Evolutionary conservation across 768 basidiomycete genomes (phyloP).

Genomic region (Rhodotorula toruloides): DNA sequence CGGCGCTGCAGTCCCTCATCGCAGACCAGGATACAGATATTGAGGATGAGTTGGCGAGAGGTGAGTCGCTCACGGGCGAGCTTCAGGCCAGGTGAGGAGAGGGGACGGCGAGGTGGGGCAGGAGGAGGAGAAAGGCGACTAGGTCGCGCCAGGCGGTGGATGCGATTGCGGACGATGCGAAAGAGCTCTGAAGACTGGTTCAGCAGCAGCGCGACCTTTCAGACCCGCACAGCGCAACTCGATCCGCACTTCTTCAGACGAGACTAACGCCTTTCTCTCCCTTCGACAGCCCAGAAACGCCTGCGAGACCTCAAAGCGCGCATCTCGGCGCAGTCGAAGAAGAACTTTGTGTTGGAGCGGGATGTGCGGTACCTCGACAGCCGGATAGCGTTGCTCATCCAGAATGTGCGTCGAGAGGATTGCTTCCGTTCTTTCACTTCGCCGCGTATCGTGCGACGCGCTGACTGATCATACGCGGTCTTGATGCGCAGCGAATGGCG

Average conservation of each 20-base stretch:
- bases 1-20: constrained; percentile 29
- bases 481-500: constrained; percentile 39
- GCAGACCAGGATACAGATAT: constrained; percentile 48
- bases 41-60: constrained; percentile 49
- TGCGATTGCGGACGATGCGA: too few species aligned
- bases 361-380: constrained; percentile 98
- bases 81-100: not conserved
- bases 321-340: constrained; percentile 97
- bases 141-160: too few species aligned
- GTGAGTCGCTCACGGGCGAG: constrained; percentile 25
- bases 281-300: constrained; percentile 77
- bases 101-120: not conserved
- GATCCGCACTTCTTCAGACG: not conserved
- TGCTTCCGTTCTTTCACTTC: not conserved
- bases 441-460: too few species aligned
- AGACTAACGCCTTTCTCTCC: not conserved
- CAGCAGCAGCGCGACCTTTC: too few species aligned
- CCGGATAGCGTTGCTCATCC: constrained; percentile 91
- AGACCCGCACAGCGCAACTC: not conserved
- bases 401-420: constrained; percentile 92
- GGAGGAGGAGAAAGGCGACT: not conserved
- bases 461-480: too few species aligned
- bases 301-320: constrained; percentile 90
- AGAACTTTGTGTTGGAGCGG: constrained; percentile 98
- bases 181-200: too few species aligned